Conservation (phyloP, 495 filamentous ascomycete species). For the Cercophora sp. region DNA sequence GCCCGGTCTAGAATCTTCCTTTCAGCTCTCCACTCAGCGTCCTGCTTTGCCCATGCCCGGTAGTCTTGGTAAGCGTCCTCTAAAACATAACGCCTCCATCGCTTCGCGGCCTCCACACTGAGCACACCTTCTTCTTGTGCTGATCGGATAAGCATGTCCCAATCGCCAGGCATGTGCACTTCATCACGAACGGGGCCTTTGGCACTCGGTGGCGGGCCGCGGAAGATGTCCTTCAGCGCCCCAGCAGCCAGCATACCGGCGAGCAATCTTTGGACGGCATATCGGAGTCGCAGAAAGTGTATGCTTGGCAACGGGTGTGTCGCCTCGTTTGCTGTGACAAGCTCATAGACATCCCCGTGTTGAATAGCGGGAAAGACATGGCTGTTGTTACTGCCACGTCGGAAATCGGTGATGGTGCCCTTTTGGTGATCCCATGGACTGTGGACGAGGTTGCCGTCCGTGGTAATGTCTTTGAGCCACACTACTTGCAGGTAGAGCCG, state of each 20-base stretch:
- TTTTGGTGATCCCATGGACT: conserved; percentile 8
- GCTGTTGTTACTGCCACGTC: not conserved
- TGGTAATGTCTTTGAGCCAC: not conserved
- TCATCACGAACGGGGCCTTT: conserved; percentile 11
- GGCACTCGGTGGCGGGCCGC: conserved; percentile 6
- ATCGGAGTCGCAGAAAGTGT: not conserved
- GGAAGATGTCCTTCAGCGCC: conserved; percentile 10
- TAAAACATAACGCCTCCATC: conserved; percentile 11
- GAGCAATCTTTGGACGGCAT: not conserved
- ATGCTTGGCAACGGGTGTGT: conserved; percentile 1
- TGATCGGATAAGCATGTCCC: conserved; percentile 5
- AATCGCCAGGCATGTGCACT: conserved; percentile 8
- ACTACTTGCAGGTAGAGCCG: conserved; percentile 9
- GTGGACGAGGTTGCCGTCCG: not conserved
- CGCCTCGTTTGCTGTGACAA: not conserved
- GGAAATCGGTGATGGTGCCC: conserved; percentile 8
- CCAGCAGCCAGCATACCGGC: conserved; percentile 4
- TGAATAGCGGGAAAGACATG: not conserved
- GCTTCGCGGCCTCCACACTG: conserved; percentile 10
- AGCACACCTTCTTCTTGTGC: conserved; percentile 12
- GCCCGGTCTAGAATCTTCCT: not conserved
- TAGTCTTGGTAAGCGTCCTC: conserved; percentile 10
- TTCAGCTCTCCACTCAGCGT: conserved; percentile 5
- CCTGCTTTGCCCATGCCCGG: not conserved
- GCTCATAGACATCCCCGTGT: not conserved